Base-by-base conservation (phyloP, 352 stramenopile genomes). In the Plasmopara halstedii region DNA sequence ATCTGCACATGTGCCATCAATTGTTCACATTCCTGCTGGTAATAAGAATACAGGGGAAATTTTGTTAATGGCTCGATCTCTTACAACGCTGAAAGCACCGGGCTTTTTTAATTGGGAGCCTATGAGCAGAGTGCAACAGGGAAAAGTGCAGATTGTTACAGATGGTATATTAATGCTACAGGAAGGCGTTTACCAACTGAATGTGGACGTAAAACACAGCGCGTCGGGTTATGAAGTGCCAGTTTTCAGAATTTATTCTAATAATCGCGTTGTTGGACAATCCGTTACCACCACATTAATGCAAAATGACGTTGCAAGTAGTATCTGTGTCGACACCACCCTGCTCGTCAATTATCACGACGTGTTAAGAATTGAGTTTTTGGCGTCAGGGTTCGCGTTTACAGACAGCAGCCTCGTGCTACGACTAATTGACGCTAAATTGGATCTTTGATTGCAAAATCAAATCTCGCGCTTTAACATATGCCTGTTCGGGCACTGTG, bases 81-180 rank as follows among this genome's bases (percentile, higher is more conserved):
- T 67, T 6, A 67, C 43, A 19, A 59, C 42, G 2, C 49, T 75
- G 8, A 40, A 67, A 47, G 58, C 58, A 9, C 53, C 46, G 9
- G 56, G 54, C 0, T 53, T 49, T 21, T 33, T 71, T 17, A 75
- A 72, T 32, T 75, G 65, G 65, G 65, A 75, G 32, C 50, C 47
- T 10, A 41, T 53, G 10, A 46, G 36, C 8, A 41, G 48, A 23
- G 17, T 56, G n/a, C 52, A 49, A 10, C 46, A 48, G 19, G 40
- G 27, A 4, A 38, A 51, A 7, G 57, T 70, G 42, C 26, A 25
- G 4, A 34, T 75, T 26, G 48, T 75, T 6, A 52, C 52, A 32
- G 51, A 72, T 40, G 65, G 65, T 11, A 35, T 75, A 21, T 38
- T 53, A 17, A 33, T 75, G 7, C 42, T 40, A 6, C 51, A 48